A percentile compares a stretch with the other conserved stretches of the same genome.
Evolutionary conservation across 2,329 filamentous ascomycete species (phyloP).

Genomic region (Phaeophleospora eucalypticola): DNA sequence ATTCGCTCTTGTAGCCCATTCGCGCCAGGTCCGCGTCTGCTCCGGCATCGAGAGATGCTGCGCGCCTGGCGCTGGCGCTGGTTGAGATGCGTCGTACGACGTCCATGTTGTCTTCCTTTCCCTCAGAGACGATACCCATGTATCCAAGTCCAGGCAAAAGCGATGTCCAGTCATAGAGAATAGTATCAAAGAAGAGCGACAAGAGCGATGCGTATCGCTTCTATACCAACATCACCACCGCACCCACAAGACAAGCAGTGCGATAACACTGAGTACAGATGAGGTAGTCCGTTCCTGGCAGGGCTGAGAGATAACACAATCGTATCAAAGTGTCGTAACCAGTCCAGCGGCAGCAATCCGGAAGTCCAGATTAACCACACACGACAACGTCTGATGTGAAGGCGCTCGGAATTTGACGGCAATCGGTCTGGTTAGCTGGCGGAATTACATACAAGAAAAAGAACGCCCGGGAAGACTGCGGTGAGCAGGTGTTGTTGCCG

Average conservation of each 20-base stretch:
- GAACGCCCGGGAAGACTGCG: background rate
- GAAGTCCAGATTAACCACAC: no score
- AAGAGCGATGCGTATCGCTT: background rate
- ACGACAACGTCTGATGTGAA: no score
- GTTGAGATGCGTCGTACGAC: constrained; percentile 14
- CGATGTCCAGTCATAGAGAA: background rate
- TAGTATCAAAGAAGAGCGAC: background rate
- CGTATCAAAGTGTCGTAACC: background rate
- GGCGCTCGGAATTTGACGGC: no score
- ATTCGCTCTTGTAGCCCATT: constrained; percentile 65
- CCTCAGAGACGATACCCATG: background rate
- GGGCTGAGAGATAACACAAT: background rate
- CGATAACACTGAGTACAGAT: background rate
- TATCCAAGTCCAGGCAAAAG: background rate
- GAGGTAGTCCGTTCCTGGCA: background rate
- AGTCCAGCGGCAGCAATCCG: background rate
- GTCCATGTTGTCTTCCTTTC: constrained; percentile 9
- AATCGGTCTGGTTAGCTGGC: background rate
- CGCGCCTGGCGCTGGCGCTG: constrained; percentile 1
- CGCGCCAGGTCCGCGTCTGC: constrained; percentile 57
- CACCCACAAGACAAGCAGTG: no score
- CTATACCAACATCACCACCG: background rate
- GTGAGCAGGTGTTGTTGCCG: constrained; percentile 1
- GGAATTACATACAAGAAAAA: constrained; percentile 1
- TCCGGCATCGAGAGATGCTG: constrained; percentile 31